Conservation (phyloP, 2,329 filamentous ascomycete genomes). For the Nemania abortiva region DNA sequence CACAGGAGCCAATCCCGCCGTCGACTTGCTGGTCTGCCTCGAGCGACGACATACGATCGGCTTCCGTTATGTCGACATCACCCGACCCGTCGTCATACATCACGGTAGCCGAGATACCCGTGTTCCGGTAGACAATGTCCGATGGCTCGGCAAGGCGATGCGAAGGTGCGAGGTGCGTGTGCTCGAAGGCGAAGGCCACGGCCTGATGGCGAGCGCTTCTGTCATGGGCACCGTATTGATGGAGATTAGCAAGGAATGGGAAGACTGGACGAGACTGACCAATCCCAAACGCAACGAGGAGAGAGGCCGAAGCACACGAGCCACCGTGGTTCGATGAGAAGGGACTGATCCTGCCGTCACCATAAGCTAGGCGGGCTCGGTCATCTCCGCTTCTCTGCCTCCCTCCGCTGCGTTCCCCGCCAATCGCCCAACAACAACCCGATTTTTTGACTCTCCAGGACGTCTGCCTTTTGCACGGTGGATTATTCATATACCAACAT, state of each 20-base stretch:
- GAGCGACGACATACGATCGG: conserved; percentile 92
- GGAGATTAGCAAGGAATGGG: conserved; percentile 95
- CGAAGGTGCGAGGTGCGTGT: conserved; percentile 90
- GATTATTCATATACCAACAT: conserved; percentile 9
- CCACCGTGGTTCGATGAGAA: conserved; percentile 40
- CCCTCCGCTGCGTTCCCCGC: not conserved
- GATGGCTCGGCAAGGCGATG: conserved; percentile 96
- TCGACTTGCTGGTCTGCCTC: conserved; percentile 91
- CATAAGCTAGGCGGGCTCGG: not conserved
- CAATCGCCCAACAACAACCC: not conserved
- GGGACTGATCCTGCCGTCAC: not conserved
- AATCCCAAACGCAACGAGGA: conserved; percentile 52
- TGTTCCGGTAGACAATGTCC: conserved; percentile 93
- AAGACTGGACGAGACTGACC: conserved; percentile 80
- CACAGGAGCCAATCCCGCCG: conserved; percentile 90
- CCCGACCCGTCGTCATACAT: conserved; percentile 89
- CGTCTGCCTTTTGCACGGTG: not conserved
- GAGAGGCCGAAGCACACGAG: conserved; percentile 44
- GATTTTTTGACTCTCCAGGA: not conserved
- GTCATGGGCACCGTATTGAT: conserved; percentile 96
- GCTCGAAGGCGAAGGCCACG: conserved; percentile 91
- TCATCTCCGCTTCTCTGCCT: not conserved
- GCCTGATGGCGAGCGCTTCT: conserved; percentile 90
- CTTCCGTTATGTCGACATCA: conserved; percentile 97
- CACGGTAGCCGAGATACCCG: conserved; percentile 91